Base-by-base conservation (phyloP, 768 basidiomycete species). In the Exidia glandulosa region DNA sequence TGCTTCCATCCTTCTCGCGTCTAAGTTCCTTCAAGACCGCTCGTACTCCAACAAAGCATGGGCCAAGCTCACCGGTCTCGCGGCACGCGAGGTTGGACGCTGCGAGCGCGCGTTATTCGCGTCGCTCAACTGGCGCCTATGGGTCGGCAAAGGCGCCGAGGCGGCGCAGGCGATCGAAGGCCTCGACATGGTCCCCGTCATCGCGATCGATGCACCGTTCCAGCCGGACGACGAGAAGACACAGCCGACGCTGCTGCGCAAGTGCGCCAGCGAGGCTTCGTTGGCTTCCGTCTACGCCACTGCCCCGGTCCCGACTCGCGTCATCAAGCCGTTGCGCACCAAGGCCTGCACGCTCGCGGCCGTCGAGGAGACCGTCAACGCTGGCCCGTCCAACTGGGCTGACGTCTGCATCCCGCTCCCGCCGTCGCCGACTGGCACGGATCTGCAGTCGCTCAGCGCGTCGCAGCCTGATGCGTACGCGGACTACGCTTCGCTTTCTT, bases 11-110 rank as follows among this genome's bases (percentile, higher is more conserved):
- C 91, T 97, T 59, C 78, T 92, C 57, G 94, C 94, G 0, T 87
- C 88, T 16, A 97, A 97, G 66, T 94, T 94, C 69, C 84, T 88
- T 62, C 92, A 94, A 74, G 94, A 97, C 67, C 86, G 90, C 57
- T 91, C 89, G 47, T 96, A 94, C 66, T 93, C 90, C 14, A 95
- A 96, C 70, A 83, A 85, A 30, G 93, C 94, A 19, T 96, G 94
- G 94, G 88, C 90, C 1, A 93, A 94, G 67, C 80, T 97, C 5
- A 89, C 88, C n/a, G 92, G 93, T 19, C 79, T 97, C 2, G 83
- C 86, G 0, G 84, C 90, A 3, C 75, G 84, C 45, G 94, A 97
- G 75, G 88, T 97, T 57, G 85, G 90, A 37, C 81, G 84, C 19
- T 94, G 91, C 68, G 94, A 97, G 72, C 83, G 89, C 27, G 89